phyloP scores from a whole-genome alignment of 23 red algal species.

The Agarophyton chilense region DNA sequence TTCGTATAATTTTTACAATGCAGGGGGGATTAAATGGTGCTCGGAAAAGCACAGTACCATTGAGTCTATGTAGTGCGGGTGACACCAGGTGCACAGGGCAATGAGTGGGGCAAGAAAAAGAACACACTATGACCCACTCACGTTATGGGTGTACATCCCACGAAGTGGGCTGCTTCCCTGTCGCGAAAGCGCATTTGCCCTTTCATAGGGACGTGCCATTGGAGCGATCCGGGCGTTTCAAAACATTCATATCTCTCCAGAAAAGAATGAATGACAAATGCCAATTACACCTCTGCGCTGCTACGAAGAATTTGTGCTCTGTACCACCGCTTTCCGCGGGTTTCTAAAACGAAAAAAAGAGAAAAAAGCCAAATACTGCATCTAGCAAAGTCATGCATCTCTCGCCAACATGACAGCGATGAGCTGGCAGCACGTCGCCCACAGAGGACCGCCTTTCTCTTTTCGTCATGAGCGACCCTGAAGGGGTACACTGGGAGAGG shows the following conservation, averaged over 20 bases:
- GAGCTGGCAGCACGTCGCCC: not conserved
- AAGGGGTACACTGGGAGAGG: no score
- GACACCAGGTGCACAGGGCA: no score
- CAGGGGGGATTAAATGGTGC: no score
- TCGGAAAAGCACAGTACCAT: no score
- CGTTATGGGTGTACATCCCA: no score
- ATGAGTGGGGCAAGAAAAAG: no score
- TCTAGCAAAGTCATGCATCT: slow-evolving; percentile 8
- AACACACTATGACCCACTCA: no score
- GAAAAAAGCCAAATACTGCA: no score
- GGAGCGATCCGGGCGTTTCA: not conserved
- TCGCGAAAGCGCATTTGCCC: slow-evolving; percentile 2
- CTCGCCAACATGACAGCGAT: not conserved
- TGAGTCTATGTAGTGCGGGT: no score
- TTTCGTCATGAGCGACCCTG: no score
- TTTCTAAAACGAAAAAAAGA: not conserved
- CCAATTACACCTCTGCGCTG: not conserved
- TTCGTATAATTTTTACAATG: no score
- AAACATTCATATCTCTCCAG: not conserved
- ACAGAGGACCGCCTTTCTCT: not conserved
- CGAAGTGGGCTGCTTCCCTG: no score
- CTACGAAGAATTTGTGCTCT: not conserved
- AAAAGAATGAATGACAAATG: not conserved
- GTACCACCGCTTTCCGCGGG: not conserved
- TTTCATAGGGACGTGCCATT: not conserved